Percentiles rank a stretch among this genome's conserved stretches.
phyloP scores from a whole-genome alignment of 495 filamentous ascomycete genomes.

The Penicillium cinerascens region DNA sequence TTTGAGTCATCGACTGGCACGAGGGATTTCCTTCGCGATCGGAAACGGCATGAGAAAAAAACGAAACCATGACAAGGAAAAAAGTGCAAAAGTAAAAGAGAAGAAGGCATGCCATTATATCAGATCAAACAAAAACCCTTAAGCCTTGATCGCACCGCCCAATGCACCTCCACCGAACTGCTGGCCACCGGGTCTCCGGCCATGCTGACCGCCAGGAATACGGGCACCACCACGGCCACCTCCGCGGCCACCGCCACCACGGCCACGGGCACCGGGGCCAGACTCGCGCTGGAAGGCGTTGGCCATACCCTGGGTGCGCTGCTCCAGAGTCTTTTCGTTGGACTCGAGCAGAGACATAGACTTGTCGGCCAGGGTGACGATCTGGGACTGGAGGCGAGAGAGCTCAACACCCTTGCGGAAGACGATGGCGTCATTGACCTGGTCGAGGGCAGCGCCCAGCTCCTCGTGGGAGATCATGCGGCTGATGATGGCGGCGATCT shows the following conservation, averaged over 20 bases:
- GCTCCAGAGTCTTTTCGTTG: conserved; percentile 95
- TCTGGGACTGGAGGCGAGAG: conserved; percentile 89
- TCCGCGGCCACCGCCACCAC: conserved; percentile 57
- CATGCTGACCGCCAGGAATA: conserved; percentile 46
- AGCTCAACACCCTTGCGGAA: conserved; percentile 99
- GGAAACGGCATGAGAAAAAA: conserved; percentile 23
- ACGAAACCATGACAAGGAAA: conserved; percentile 11
- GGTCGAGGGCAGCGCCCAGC: conserved; percentile 90
- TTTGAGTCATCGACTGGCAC: conserved; percentile 22
- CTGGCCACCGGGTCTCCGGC: conserved; percentile 53
- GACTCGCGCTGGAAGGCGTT: conserved; percentile 92
- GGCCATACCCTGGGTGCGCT: conserved; percentile 90
- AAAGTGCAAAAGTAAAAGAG: conserved; percentile 6
- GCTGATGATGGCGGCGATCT: conserved; percentile 90
- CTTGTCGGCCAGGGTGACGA: conserved; percentile 92
- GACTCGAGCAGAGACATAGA: conserved; percentile 90
- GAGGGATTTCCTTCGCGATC: conserved; percentile 15
- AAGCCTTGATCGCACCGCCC: conserved; percentile 62
- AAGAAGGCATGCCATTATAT: conserved; percentile 42
- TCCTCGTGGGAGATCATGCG: conserved; percentile 99
- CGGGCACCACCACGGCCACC: conserved; percentile 66
- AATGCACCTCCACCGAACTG: conserved; percentile 63
- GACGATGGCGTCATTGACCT: conserved; percentile 95
- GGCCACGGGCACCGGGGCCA: conserved; percentile 70
- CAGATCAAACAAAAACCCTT: conserved; percentile 31